Evolutionary conservation across 2,329 filamentous ascomycete genomes (phyloP).

Genomic region (Capronia americana): DNA sequence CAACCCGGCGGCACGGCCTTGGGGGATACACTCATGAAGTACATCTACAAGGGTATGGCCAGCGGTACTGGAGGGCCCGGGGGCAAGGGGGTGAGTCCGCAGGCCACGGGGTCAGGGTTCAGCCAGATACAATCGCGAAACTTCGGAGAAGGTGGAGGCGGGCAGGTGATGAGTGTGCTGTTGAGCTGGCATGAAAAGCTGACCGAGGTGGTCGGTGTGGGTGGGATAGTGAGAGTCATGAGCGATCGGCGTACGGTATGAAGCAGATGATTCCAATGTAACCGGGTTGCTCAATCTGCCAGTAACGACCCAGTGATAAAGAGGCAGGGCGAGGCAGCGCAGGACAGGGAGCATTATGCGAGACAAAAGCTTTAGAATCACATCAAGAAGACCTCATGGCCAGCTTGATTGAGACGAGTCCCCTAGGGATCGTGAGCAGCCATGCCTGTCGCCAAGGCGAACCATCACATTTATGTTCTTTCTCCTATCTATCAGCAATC

Average conservation of each 20-base stretch:
- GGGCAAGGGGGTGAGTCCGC: conserved; percentile 57
- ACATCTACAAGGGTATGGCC: conserved; percentile 67
- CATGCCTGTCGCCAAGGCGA: neutral
- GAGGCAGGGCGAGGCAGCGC: neutral
- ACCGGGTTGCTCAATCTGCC: neutral
- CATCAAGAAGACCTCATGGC: neutral
- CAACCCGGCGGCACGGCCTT: conserved; percentile 81
- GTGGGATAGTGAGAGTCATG: conserved; percentile 94
- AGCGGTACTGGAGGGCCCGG: conserved; percentile 30
- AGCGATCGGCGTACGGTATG: conserved; percentile 92
- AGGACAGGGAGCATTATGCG: neutral
- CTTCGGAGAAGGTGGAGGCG: conserved; percentile 71
- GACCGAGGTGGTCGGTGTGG: conserved; percentile 88
- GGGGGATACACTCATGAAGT: conserved; percentile 96
- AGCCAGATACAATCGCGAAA: conserved; percentile 72
- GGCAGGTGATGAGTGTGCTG: conserved; percentile 92
- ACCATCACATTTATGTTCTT: neutral
- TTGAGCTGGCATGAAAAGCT: conserved; percentile 99
- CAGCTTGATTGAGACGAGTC: neutral
- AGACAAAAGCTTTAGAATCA: neutral
- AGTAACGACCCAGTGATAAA: neutral
- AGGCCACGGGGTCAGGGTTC: conserved; percentile 75
- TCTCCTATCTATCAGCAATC: conserved; percentile 40
- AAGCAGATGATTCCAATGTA: conserved; percentile 34
- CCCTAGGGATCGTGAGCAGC: neutral